Evolutionary conservation across 208 protist genomes (phyloP).

Genomic region (Leishmania lainsoni): DNA sequence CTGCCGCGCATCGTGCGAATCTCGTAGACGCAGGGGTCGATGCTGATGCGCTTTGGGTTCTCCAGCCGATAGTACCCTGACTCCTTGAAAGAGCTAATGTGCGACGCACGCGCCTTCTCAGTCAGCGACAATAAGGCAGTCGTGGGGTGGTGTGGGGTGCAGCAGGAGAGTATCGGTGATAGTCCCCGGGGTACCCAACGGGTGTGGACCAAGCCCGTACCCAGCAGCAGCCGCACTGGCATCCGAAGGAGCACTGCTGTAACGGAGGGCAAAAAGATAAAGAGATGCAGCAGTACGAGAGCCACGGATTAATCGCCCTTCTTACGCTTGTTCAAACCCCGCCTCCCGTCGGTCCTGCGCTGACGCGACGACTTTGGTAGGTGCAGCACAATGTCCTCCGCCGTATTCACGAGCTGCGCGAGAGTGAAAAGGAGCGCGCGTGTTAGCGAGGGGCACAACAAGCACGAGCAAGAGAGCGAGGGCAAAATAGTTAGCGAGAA

Average conservation of each 20-base stretch:
- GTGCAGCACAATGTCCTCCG: not conserved
- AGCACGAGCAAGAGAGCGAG: not conserved
- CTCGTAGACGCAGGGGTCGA: constrained; percentile 58
- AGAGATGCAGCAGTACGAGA: not conserved
- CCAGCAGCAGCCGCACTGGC: not conserved
- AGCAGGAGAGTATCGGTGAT: not conserved
- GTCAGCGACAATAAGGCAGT: not conserved
- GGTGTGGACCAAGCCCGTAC: not conserved
- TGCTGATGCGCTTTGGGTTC: constrained; percentile 38
- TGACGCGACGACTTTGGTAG: not conserved
- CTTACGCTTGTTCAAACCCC: not conserved
- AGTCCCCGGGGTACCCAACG: not conserved
- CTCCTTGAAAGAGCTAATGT: constrained; percentile 65
- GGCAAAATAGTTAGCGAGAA: not conserved
- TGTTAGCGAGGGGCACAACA: not conserved
- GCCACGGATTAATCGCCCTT: not conserved
- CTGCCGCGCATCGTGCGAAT: constrained; percentile 67
- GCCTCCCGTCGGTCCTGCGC: not conserved
- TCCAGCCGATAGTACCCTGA: constrained; percentile 66
- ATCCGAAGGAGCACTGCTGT: not conserved
- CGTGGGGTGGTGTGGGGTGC: not conserved
- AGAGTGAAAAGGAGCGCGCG: not conserved
- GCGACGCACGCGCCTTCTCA: constrained; percentile 28
- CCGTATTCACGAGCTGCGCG: not conserved
- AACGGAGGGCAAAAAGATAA: not conserved